Evolutionary conservation across 2,329 filamentous ascomycete species (phyloP).

Genomic region (Pseudocercospora musae): DNA sequence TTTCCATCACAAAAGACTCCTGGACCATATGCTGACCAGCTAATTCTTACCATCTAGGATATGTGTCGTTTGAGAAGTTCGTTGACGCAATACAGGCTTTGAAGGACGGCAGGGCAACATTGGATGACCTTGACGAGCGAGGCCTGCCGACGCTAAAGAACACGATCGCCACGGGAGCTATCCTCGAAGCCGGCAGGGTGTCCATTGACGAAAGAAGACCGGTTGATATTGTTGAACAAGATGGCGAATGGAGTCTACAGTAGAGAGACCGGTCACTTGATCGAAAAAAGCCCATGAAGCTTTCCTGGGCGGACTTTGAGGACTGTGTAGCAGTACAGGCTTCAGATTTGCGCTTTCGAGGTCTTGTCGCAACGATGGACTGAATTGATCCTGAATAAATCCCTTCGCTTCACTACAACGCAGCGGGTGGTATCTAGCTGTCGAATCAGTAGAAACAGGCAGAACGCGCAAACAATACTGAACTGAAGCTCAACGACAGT

Average conservation of each 20-base stretch:
- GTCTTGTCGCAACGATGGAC: neutral
- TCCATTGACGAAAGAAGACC: constrained; percentile 80
- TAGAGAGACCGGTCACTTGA: constrained; percentile 29
- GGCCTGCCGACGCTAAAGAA: constrained; percentile 82
- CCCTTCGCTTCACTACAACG: neutral
- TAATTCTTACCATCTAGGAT: constrained; percentile 37
- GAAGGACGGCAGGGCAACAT: constrained; percentile 68
- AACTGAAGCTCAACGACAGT: neutral
- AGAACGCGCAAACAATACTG: neutral
- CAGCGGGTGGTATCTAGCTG: constrained; percentile 10
- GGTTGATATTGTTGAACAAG: constrained; percentile 67
- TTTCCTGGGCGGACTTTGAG: no score
- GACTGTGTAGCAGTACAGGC: no score
- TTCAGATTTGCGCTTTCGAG: neutral
- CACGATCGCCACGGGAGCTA: constrained; percentile 87
- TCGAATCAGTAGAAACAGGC: constrained; percentile 5
- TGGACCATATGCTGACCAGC: neutral
- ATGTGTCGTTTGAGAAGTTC: constrained; percentile 94
- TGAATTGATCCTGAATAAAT: neutral
- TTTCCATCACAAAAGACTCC: neutral
- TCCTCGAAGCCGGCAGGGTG: constrained; percentile 79
- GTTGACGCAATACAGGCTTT: constrained; percentile 79
- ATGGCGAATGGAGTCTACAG: constrained; percentile 66
- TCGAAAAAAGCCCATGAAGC: neutral
- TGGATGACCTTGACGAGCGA: constrained; percentile 74